phyloP scores from a whole-genome alignment of 306 rosid genomes.

The Hylodesmum podocarpum region DNA sequence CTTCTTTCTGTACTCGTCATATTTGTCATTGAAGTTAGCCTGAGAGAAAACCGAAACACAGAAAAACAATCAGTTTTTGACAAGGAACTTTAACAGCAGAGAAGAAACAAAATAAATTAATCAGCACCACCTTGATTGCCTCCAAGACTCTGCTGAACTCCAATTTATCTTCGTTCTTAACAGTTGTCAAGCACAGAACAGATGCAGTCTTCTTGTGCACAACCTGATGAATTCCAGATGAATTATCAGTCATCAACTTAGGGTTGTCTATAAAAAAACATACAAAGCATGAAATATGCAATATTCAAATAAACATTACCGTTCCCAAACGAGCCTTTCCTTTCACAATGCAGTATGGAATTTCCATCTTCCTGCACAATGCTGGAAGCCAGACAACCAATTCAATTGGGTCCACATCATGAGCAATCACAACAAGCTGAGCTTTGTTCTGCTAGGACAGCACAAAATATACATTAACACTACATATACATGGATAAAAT shows the following conservation, averaged over 20 bases:
- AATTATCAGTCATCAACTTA: background rate
- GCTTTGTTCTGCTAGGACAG: conserved; percentile 63
- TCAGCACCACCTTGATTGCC: conserved; percentile 64
- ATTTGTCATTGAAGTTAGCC: conserved; percentile 91
- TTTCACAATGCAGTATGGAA: conserved; percentile 86
- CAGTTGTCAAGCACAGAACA: conserved; percentile 79
- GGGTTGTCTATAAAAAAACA: background rate
- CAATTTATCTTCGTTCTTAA: conserved; percentile 78
- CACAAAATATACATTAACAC: background rate
- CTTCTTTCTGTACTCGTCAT: conserved; percentile 73
- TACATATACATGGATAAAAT: background rate
- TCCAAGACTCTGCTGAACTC: conserved; percentile 76
- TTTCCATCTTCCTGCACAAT: conserved; percentile 85
- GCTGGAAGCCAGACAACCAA: conserved; percentile 91
- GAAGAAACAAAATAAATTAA: background rate
- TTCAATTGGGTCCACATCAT: conserved; percentile 81
- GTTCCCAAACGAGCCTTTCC: conserved; percentile 85
- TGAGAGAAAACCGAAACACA: conserved; percentile 13
- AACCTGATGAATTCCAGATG: conserved; percentile 40
- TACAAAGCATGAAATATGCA: background rate
- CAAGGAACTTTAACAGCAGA: background rate
- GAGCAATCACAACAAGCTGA: conserved; percentile 83
- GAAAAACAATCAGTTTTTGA: background rate
- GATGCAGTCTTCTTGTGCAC: conserved; percentile 80
- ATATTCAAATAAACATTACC: conserved; percentile 27